Evolutionary conservation across 306 rosid species (phyloP), one percentile per base, ranked within the genome.

Genomic region (Crotalaria pallida): DNA sequence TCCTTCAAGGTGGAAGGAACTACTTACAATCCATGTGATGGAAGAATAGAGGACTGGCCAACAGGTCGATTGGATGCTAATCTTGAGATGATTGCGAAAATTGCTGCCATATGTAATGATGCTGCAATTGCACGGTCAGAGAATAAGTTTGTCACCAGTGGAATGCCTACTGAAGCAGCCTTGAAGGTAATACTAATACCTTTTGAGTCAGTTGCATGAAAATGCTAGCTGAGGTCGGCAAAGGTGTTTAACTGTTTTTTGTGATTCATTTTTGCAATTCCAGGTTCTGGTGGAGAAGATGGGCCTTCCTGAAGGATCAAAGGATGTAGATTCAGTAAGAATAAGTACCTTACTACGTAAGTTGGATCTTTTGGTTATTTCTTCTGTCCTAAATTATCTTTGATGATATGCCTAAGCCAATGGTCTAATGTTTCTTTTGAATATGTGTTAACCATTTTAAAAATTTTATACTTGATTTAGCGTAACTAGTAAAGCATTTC

Each of bases 261-360:
- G 17, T 43, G 4, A 15, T 51, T 9, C 57, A 12, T 69, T 18
- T 58, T 80, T 71, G 50, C n/a, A 44, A 59, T 62, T 75, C 22
- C 70, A 93, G 96, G 88, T 93, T 76, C 73, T 93, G 58, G 98
- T 88, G 51, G 98, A 90, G 77, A 93, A 93, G 87, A 93, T 90
- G 96, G 96, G 98, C 44, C 84, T 79, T 61, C 90, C 98, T 57
- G 85, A 88, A 70, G 91, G 78, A 65, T 74, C 63, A 22, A 31
- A 34, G 24, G 33, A 43, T 57, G 79, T 13, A 10, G 64, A 2
- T 56, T 74, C 78, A 5, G 61, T 84, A 36, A 59, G 58, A 64
- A 22, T 67, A 24, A 67, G 58, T 21, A 77, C 79, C 69, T 43
- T 77, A 7, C 76, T 84, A 6, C 66, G 96, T 89, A 79, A 56